Base-by-base conservation (phyloP, 2,329 filamentous ascomycete species). In the Thermothelomyces thermophilus region DNA sequence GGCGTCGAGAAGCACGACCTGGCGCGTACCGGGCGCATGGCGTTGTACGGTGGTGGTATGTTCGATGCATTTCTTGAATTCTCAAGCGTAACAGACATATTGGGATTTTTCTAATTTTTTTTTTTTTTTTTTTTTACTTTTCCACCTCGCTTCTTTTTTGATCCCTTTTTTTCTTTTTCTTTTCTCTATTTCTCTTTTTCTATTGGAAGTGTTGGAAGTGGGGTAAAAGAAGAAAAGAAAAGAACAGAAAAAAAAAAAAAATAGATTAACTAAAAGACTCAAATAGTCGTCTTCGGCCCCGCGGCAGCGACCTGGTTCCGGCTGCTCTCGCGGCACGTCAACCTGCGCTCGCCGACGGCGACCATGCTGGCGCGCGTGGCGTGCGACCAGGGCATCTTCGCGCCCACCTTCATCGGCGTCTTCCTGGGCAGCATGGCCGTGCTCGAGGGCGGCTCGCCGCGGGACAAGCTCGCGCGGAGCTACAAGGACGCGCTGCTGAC, bases 341-440 rank as follows among this genome's bases (percentile, higher is more conserved):
- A 70, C 50, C 75, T 89, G 52, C 72, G 34, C 2, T 79, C 79
- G 62, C 77, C 76, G 58, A 85, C 84, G 63, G 69, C 76, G 49
- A 88, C 90, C 62, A 87, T 87, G 54, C 67, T 83, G 46, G 85
- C 88, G 22, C 86, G 89, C 58, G 90, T 95, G 53, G 82, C 79
- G 22, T 77, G 77, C 57, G 90, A 96, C 71, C 90, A 96, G 72
- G 71, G 80, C 39, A 59, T 93, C 44, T 95, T 95, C 70, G 87
- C 90, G 33, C 87, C 88, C n/a, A 75, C 80, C 60, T 87, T 94
- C 68, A 82, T 95, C 66, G 82, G 81, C 55, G 72, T 85, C 54
- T 96, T 96, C 74, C 74, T 96, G 55, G 79, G 80, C 58, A 86
- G 80, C 64, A 94, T 95, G 89, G 87, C 90, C 14, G 76, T 85